Evolutionary conservation across 768 basidiomycete species (phyloP).

Genomic region (Nevesoporus exiguus): DNA sequence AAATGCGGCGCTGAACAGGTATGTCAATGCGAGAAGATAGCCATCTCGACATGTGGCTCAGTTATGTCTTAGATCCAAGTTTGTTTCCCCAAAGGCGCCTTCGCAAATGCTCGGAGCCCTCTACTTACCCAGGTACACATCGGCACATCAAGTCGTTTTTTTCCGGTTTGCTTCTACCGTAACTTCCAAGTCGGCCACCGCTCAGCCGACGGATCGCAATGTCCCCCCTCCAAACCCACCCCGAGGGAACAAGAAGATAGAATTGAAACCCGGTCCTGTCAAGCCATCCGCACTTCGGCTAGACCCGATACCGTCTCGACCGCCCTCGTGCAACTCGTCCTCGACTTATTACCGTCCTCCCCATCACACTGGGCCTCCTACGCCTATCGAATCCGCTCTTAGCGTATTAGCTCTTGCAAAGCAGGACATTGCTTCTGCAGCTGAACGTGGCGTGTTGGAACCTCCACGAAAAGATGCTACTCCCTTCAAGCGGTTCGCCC

Average conservation of each 20-base stretch:
- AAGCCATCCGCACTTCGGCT: constrained; percentile 36
- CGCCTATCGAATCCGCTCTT: constrained; percentile 17
- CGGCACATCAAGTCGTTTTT: constrained; percentile 1
- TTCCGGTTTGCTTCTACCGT: constrained; percentile 29
- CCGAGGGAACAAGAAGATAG: constrained; percentile 47
- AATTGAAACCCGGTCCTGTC: constrained; percentile 62
- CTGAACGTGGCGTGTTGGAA: constrained; percentile 61
- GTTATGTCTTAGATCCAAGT: constrained; percentile 17
- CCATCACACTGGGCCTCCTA: constrained; percentile 21
- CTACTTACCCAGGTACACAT: constrained; percentile 3
- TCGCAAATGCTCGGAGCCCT: background rate
- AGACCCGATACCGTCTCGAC: constrained; percentile 16
- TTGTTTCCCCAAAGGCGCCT: constrained; percentile 5
- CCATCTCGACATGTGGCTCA: constrained; percentile 1
- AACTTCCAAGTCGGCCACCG: constrained; percentile 23
- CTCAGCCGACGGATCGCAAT: constrained; percentile 20
- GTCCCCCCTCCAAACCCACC: constrained; percentile 25
- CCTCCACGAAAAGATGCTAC: constrained; percentile 64
- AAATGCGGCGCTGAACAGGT: constrained; percentile 40
- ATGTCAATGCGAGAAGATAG: constrained; percentile 1
- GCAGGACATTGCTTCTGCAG: constrained; percentile 63
- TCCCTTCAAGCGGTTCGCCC: constrained; percentile 47
- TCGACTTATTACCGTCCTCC: constrained; percentile 25
- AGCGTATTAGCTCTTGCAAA: constrained; percentile 49
- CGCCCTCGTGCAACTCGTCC: constrained; percentile 25